Percentiles rank a stretch among this genome's conserved stretches.
These are phyloP conservation scores for Biancaea sappan DNA, from an alignment of 306 rosid species.

Conservation along the genomic window DNA sequence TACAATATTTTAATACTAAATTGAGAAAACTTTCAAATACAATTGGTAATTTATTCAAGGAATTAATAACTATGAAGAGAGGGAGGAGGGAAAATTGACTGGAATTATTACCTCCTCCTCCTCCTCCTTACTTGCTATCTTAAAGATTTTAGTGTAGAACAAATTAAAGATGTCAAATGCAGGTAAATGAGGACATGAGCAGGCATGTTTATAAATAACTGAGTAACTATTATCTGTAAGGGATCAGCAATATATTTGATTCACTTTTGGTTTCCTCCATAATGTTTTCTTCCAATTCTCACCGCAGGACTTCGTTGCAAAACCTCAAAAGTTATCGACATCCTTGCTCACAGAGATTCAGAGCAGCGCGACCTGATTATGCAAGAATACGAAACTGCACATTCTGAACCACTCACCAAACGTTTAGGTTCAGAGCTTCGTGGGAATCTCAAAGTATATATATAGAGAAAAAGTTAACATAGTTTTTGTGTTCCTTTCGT, in stretches of 20 bases:
- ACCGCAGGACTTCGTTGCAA: slow-evolving; percentile 68
- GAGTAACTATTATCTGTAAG: background rate
- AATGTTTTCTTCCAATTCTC: background rate
- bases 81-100: no score
- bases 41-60: no score
- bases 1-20: no score
- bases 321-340: slow-evolving; percentile 53
- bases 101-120: no score
- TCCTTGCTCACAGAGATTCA: slow-evolving; percentile 70
- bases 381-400: slow-evolving; percentile 62
- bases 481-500: background rate
- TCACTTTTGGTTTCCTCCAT: background rate
- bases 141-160: background rate
- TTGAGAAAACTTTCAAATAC: no score
- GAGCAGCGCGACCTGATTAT: slow-evolving; percentile 65
- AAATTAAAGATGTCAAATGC: background rate
- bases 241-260: background rate
- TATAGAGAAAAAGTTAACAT: background rate
- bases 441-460: slow-evolving; percentile 60
- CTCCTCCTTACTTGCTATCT: background rate
- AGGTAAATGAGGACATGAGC: background rate
- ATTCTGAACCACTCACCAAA: slow-evolving; percentile 54
- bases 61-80: no score
- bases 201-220: background rate
- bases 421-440: slow-evolving; percentile 63